Evolutionary conservation across 768 basidiomycete genomes (phyloP).

Genomic region (Leccinum rimulosum): DNA sequence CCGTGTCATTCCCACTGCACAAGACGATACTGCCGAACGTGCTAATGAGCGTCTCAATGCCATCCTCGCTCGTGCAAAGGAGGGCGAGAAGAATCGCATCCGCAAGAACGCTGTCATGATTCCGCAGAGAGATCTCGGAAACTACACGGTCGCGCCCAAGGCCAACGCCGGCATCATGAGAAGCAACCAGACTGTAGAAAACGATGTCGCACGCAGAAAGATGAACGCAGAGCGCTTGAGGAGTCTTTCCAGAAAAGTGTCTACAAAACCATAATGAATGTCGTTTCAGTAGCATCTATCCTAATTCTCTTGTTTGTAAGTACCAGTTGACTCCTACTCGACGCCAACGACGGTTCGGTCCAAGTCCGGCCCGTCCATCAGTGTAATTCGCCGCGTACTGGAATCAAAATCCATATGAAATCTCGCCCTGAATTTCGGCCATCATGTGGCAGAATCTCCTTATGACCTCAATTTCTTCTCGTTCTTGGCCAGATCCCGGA

Average conservation of each 20-base stretch:
- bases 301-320: constrained; percentile 1
- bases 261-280: constrained; percentile 24
- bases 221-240: constrained; percentile 73
- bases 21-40: constrained; percentile 37
- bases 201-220: constrained; percentile 69
- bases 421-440: background rate
- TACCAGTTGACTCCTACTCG: background rate
- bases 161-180: constrained; percentile 50
- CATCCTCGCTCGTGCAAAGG: constrained; percentile 66
- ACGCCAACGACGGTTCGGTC: too few relatives aligned
- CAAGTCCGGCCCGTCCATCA: too few relatives aligned
- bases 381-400: background rate
- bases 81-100: constrained; percentile 64
- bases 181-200: constrained; percentile 61
- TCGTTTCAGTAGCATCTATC: background rate
- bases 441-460: background rate
- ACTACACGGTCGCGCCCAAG: constrained; percentile 77
- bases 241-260: constrained; percentile 52
- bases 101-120: constrained; percentile 82
- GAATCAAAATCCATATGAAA: background rate
- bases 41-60: constrained; percentile 58
- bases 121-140: constrained; percentile 71
- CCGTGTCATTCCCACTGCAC: constrained; percentile 60
- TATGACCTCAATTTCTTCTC: background rate
- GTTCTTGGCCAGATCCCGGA: background rate